phyloP scores from a whole-genome alignment of 345 rosid genomes.

The Aquilaria sinensis region DNA sequence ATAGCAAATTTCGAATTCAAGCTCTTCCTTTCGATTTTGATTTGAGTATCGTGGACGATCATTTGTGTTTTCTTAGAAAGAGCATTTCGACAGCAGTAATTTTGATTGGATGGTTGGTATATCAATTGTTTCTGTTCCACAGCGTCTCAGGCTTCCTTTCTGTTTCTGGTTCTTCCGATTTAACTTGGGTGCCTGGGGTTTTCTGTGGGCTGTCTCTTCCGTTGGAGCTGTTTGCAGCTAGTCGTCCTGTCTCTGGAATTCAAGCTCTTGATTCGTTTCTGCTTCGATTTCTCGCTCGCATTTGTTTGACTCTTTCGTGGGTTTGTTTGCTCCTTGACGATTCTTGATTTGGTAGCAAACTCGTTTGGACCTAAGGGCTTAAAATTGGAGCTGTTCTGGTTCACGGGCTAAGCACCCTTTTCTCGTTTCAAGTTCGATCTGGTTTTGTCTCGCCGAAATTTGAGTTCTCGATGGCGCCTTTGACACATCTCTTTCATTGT shows the following conservation, averaged over 20 bases:
- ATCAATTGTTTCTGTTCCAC: background rate
- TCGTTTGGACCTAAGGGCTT: constrained; percentile 13
- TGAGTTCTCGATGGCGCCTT: constrained; percentile 16
- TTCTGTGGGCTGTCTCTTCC: constrained; percentile 19
- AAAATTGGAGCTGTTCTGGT: constrained; percentile 9
- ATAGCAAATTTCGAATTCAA: too few species aligned
- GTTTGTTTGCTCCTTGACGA: constrained; percentile 21
- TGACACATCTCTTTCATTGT: constrained; percentile 87
- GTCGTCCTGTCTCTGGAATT: background rate
- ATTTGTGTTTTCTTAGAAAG: too few species aligned
- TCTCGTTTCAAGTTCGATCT: constrained; percentile 15
- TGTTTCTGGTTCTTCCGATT: constrained; percentile 36
- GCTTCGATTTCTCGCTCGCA: background rate
- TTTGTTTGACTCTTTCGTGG: background rate
- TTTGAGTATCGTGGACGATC: too few species aligned
- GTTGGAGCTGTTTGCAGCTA: background rate
- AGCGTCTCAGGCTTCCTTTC: constrained; percentile 30
- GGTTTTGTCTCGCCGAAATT: constrained; percentile 13
- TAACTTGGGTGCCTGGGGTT: constrained; percentile 8
- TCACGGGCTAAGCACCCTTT: constrained; percentile 22
- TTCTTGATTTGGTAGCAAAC: constrained; percentile 31
- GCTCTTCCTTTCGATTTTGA: too few species aligned
- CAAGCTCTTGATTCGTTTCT: constrained; percentile 10
- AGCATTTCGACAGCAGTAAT: too few species aligned
- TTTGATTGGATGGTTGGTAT: too few species aligned